A percentile compares a stretch with the other conserved stretches of the same genome.
phyloP scores from a whole-genome alignment of 2,329 filamentous ascomycete genomes.

The Venturia aucupariae region DNA sequence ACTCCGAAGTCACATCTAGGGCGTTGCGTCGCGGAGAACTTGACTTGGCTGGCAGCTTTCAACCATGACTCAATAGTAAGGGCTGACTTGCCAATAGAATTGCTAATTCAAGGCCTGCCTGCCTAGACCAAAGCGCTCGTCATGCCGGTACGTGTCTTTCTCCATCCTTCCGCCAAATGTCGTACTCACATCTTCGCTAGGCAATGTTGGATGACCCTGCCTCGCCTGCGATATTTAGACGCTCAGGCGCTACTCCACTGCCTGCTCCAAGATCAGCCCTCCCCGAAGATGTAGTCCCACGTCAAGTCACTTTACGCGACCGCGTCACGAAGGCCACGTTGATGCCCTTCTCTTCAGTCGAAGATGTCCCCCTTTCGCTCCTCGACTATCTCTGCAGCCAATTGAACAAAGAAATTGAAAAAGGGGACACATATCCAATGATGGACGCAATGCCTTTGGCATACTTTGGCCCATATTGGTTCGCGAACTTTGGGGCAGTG shows the following conservation, averaged over 20 bases:
- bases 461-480: slow-evolving; percentile 77
- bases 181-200: slow-evolving; percentile 20
- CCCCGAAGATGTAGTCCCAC: slow-evolving; percentile 59
- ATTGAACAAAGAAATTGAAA: slow-evolving; percentile 83
- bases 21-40: background rate
- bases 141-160: slow-evolving; percentile 4
- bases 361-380: slow-evolving; percentile 66
- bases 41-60: background rate
- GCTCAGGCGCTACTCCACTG: slow-evolving; percentile 57
- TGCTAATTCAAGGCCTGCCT: background rate
- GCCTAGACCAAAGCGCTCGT: background rate
- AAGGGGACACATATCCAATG: slow-evolving; percentile 89
- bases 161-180: background rate
- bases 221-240: slow-evolving; percentile 59
- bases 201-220: slow-evolving; percentile 71
- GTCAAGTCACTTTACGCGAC: slow-evolving; percentile 74
- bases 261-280: slow-evolving; percentile 45
- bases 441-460: slow-evolving; percentile 64
- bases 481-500: slow-evolving; percentile 79
- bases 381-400: slow-evolving; percentile 72
- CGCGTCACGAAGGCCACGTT: slow-evolving; percentile 76
- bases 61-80: background rate
- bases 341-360: slow-evolving; percentile 68
- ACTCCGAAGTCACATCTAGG: background rate
- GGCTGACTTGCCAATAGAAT: background rate